A percentile compares a stretch with the other conserved stretches of the same genome.
These are phyloP conservation scores for Paratinospora sagittata DNA, from an alignment of 164 flowering plant genomes.

Conservation along the genomic window DNA sequence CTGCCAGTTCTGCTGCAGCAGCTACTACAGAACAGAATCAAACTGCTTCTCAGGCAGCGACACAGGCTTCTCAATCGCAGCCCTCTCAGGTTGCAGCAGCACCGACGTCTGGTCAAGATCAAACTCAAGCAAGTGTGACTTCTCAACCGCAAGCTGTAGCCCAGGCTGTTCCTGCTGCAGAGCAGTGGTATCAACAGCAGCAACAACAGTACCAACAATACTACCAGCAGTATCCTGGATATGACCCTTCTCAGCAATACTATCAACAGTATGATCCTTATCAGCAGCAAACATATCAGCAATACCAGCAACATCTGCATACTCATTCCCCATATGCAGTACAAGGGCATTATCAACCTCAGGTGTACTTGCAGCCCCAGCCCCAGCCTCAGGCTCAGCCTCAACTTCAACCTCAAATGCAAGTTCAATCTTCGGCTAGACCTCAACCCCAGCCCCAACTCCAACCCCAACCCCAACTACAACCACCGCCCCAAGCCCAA, in stretches of 20 bases:
- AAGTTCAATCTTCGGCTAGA: too few relatives aligned
- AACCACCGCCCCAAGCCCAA: constrained; percentile 27
- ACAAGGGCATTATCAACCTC: constrained; percentile 33
- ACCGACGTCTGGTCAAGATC: constrained; percentile 33
- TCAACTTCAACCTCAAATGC: background rate
- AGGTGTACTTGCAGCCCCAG: constrained; percentile 20
- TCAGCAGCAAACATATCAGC: constrained; percentile 43
- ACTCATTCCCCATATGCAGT: constrained; percentile 22
- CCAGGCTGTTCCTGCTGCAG: constrained; percentile 36
- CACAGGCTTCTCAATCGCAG: constrained; percentile 41
- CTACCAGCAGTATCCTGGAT: constrained; percentile 41
- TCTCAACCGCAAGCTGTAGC: constrained; percentile 39
- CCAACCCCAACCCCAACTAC: constrained; percentile 25
- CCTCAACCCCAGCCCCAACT: background rate
- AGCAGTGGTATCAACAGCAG: constrained; percentile 80
- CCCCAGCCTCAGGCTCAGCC: constrained; percentile 14
- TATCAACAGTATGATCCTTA: constrained; percentile 53
- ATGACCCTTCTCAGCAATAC: constrained; percentile 39
- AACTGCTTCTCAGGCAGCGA: constrained; percentile 35
- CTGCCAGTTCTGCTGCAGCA: constrained; percentile 21
- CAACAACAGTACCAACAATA: constrained; percentile 53
- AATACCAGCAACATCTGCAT: constrained; percentile 24
- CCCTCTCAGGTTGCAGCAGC: constrained; percentile 32
- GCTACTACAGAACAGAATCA: constrained; percentile 37
- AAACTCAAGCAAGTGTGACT: constrained; percentile 35